These are phyloP conservation scores for Colletotrichum echinochloae DNA, from an alignment of 2,329 filamentous ascomycete genomes.

Conservation along the genomic window DNA sequence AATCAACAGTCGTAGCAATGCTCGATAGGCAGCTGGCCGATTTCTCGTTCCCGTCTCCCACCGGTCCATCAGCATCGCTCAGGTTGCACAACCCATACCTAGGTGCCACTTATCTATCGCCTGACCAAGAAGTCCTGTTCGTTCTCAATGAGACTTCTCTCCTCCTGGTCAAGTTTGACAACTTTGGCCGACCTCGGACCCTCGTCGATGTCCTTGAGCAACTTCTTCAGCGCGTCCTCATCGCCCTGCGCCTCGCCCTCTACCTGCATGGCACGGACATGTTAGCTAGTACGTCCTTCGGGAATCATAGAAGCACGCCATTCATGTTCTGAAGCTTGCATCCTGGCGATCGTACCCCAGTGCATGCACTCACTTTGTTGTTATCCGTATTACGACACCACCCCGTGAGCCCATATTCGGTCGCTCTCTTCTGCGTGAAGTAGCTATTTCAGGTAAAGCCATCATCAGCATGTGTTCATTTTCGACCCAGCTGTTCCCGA, in stretches of 20 bases:
- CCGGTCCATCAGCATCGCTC: no score
- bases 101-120: slow-evolving; percentile 42
- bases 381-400: slow-evolving; percentile 72
- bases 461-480: neutral
- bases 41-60: neutral
- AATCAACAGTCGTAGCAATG: neutral
- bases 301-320: neutral
- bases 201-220: slow-evolving; percentile 79
- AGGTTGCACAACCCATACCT: neutral
- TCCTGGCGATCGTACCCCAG: no score
- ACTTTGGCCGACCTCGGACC: slow-evolving; percentile 82
- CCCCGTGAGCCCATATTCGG: slow-evolving; percentile 64
- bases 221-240: slow-evolving; percentile 71
- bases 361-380: slow-evolving; percentile 59
- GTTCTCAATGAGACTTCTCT: slow-evolving; percentile 72
- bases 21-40: no score
- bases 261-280: slow-evolving; percentile 68
- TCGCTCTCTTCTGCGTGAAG: slow-evolving; percentile 66
- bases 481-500: neutral
- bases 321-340: neutral
- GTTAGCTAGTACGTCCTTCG: slow-evolving; percentile 17
- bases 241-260: slow-evolving; percentile 89
- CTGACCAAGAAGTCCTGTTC: slow-evolving; percentile 76
- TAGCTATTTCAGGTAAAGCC: slow-evolving; percentile 53
- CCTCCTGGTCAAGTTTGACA: slow-evolving; percentile 76